phyloP scores from a whole-genome alignment of 108 stramenopile species.

The Cyclotella atomus region DNA sequence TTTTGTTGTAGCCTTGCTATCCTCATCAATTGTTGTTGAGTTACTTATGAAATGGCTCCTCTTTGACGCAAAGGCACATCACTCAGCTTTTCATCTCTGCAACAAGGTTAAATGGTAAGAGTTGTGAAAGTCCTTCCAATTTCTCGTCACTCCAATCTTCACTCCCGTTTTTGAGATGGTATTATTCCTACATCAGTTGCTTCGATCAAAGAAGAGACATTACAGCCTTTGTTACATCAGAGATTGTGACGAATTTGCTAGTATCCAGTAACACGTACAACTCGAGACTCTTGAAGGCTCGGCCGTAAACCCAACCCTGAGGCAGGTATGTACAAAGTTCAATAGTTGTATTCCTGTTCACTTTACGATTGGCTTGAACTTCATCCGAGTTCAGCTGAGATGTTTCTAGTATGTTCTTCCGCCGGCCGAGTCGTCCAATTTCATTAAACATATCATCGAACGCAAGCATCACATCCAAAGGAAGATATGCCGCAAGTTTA shows the following conservation, averaged over 20 bases:
- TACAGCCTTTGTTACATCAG: conserved; percentile 74
- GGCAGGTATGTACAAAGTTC: conserved; percentile 73
- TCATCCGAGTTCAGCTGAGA: neutral
- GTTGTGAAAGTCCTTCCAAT: too few relatives aligned
- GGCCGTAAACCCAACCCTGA: conserved; percentile 73
- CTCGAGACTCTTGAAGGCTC: conserved; percentile 51
- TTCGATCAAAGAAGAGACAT: too few relatives aligned
- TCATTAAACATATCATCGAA: conserved; percentile 83
- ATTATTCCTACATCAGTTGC: too few relatives aligned
- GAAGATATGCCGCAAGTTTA: conserved; percentile 61
- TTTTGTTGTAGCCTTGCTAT: too few relatives aligned
- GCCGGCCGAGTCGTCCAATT: conserved; percentile 24
- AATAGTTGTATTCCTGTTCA: conserved; percentile 10
- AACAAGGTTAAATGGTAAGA: too few relatives aligned
- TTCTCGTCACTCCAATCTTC: too few relatives aligned
- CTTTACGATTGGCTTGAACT: neutral
- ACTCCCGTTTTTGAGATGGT: too few relatives aligned
- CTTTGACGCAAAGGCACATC: too few relatives aligned
- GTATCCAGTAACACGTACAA: conserved; percentile 74
- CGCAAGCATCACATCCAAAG: conserved; percentile 66
- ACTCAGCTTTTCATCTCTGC: too few relatives aligned
- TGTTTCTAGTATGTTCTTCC: conserved; percentile 7
- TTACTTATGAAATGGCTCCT: too few relatives aligned
- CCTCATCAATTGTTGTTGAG: too few relatives aligned
- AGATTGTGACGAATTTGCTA: conserved; percentile 63